phyloP scores from a whole-genome alignment of 805 yeast species.

The Citeromyces nyonsensis region DNA sequence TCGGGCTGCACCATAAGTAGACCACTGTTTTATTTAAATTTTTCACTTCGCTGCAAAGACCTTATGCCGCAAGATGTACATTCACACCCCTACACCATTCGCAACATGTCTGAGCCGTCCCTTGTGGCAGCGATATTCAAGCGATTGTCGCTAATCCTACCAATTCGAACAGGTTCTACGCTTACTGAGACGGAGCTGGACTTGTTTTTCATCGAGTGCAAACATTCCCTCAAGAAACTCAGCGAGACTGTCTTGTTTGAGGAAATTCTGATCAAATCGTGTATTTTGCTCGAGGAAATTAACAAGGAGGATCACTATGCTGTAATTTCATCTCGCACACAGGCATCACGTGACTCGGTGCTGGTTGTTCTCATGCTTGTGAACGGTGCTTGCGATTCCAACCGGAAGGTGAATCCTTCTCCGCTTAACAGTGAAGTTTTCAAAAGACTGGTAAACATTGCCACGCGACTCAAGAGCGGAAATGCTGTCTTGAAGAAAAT shows the following conservation, averaged over 20 bases:
- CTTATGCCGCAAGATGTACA: no score
- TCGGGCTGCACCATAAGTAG: no score
- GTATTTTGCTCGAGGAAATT: slow-evolving; percentile 11
- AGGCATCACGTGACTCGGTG: slow-evolving; percentile 16
- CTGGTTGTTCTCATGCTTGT: slow-evolving; percentile 20
- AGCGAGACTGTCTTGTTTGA: slow-evolving; percentile 12
- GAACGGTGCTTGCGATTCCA: slow-evolving; percentile 19
- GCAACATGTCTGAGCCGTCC: slow-evolving; percentile 6
- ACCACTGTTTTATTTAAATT: no score
- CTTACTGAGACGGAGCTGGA: slow-evolving; percentile 20
- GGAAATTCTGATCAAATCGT: slow-evolving; percentile 13
- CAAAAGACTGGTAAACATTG: slow-evolving; percentile 3
- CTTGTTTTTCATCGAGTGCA: slow-evolving; percentile 15
- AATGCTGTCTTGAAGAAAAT: slow-evolving; percentile 1
- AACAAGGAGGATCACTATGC: slow-evolving; percentile 11
- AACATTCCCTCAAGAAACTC: slow-evolving; percentile 16
- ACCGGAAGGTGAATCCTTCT: slow-evolving; percentile 14
- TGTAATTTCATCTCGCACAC: slow-evolving; percentile 11
- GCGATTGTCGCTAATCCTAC: slow-evolving; percentile 17
- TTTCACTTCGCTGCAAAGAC: no score
- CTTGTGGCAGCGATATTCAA: slow-evolving; percentile 18
- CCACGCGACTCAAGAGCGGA: slow-evolving; percentile 4
- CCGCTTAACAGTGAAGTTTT: slow-evolving; percentile 12
- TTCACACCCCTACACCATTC: neutral
- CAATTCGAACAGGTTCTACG: slow-evolving; percentile 18